These are phyloP conservation scores for Alternaria arborescens DNA, from an alignment of 2,329 filamentous ascomycete genomes.

Conservation along the genomic window DNA sequence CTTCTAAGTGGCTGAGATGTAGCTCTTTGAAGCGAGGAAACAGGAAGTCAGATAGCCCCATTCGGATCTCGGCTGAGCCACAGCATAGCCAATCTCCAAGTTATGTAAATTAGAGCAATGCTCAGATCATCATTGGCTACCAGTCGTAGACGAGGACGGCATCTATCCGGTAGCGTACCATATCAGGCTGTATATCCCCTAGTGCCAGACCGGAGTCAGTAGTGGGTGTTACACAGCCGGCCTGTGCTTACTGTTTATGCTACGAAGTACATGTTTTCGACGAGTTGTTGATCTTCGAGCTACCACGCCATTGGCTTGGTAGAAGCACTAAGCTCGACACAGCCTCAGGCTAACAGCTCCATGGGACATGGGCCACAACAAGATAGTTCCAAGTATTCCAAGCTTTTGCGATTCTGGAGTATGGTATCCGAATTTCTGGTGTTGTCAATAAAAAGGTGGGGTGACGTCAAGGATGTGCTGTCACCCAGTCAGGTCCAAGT, in stretches of 20 bases:
- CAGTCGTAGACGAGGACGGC: neutral
- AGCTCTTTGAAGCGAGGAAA: neutral
- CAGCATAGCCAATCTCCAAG: conserved; percentile 4
- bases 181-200: neutral
- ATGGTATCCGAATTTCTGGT: neutral
- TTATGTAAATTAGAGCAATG: neutral
- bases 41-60: neutral
- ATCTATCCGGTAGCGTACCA: neutral
- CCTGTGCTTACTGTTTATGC: neutral
- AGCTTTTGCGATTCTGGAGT: neutral
- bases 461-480: conserved; percentile 15
- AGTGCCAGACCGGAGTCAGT: neutral
- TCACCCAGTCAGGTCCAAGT: neutral
- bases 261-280: neutral
- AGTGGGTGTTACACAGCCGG: neutral
- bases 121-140: neutral
- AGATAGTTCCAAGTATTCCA: neutral
- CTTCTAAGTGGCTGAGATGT: conserved; percentile 1
- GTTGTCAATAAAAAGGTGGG: conserved; percentile 6
- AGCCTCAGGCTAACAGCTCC: neutral
- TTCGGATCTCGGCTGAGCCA: conserved; percentile 11
- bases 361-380: neutral
- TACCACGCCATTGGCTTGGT: neutral
- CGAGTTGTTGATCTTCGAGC: neutral
- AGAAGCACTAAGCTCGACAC: neutral